phyloP scores from a whole-genome alignment of 2,329 filamentous ascomycete species.

The Elsinoe batatas region DNA sequence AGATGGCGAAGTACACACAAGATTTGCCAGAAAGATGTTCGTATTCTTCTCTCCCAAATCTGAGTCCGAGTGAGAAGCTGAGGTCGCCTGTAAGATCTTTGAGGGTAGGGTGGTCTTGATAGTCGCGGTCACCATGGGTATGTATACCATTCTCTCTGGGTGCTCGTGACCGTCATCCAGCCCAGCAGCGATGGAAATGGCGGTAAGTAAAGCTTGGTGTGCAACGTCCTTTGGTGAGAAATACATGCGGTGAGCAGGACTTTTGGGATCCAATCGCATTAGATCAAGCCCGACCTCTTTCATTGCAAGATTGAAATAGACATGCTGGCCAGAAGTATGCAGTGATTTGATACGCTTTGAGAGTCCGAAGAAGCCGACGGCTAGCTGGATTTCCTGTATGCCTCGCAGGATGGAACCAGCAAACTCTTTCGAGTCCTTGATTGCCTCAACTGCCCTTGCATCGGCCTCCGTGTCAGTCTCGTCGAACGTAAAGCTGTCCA shows the following conservation, averaged over 20 bases:
- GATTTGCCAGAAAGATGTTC: conserved; percentile 92
- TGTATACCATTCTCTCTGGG: conserved; percentile 78
- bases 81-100: conserved; percentile 75
- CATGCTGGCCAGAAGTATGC: conserved; percentile 56
- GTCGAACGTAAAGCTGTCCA: conserved; percentile 17
- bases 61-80: conserved; percentile 53
- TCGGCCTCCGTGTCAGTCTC: conserved; percentile 64
- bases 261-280: conserved; percentile 81
- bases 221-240: conserved; percentile 88
- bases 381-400: conserved; percentile 93
- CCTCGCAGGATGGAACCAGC: conserved; percentile 80
- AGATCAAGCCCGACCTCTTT: conserved; percentile 94
- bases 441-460: conserved; percentile 65
- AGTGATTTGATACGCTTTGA: conserved; percentile 67
- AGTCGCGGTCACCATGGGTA: conserved; percentile 95
- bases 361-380: conserved; percentile 79
- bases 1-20: conserved; percentile 91
- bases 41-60: conserved; percentile 76
- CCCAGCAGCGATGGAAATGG: conserved; percentile 83
- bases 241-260: conserved; percentile 95
- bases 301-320: conserved; percentile 80
- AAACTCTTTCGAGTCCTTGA: conserved; percentile 89
- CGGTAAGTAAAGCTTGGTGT: conserved; percentile 85
- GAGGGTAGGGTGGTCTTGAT: conserved; percentile 89
- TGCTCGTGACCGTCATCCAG: conserved; percentile 82